phyloP scores from a whole-genome alignment of 1,284 basidiomycete species.

The Porogramme epimiltina region DNA sequence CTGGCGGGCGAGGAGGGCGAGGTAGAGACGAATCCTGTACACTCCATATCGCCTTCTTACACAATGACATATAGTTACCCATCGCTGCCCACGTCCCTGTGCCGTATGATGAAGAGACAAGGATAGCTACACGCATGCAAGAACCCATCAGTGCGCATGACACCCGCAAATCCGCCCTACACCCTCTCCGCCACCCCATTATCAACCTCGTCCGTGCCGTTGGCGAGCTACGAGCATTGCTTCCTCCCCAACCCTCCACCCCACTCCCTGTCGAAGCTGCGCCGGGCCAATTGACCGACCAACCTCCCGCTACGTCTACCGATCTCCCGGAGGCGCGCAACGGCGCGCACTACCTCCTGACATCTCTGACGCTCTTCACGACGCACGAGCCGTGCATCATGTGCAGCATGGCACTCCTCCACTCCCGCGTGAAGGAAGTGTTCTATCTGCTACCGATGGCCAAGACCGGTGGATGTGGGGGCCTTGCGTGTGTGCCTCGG shows the following conservation, averaged over 20 bases:
- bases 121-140: slow-evolving; percentile 32
- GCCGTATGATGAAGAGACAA: slow-evolving; percentile 47
- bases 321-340: slow-evolving; percentile 38
- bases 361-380: slow-evolving; percentile 78
- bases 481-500: slow-evolving; percentile 68
- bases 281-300: not conserved
- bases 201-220: slow-evolving; percentile 76
- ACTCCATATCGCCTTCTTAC: not conserved
- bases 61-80: slow-evolving; percentile 53
- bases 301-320: not conserved
- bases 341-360: slow-evolving; percentile 84
- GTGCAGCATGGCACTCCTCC: slow-evolving; percentile 93
- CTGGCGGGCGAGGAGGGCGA: slow-evolving; percentile 52
- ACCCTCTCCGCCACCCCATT: slow-evolving; percentile 84
- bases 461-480: slow-evolving; percentile 76
- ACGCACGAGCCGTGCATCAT: slow-evolving; percentile 96
- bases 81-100: slow-evolving; percentile 76
- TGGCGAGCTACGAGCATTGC: slow-evolving; percentile 56
- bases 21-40: slow-evolving; percentile 36
- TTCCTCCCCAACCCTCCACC: slow-evolving; percentile 3
- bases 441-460: slow-evolving; percentile 74
- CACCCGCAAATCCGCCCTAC: slow-evolving; percentile 62
- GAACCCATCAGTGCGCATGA: slow-evolving; percentile 65
- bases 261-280: slow-evolving; percentile 1
- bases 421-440: slow-evolving; percentile 87